Evolutionary conservation across 805 yeast genomes (phyloP), one percentile per base, ranked within the genome.

Genomic region (Ogataea naganishii): DNA sequence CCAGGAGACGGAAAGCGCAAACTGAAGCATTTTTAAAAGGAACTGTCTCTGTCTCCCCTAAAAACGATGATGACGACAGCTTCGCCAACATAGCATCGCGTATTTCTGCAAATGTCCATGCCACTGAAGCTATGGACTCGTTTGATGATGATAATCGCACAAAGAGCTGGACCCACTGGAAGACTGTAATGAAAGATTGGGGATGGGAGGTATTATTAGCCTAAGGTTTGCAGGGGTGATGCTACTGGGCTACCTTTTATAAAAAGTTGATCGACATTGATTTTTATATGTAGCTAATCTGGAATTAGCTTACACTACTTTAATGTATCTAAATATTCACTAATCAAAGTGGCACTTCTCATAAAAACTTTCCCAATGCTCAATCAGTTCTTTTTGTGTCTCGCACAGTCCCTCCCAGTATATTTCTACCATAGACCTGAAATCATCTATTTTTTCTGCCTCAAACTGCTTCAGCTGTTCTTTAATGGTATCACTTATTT

Each of bases 401-500:
- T 92, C 98, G 32, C 88, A 81, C 15, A 92, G 72, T 30, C 92
- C 75, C 53, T 92, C 97, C 49, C 94, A 69, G 46, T 77, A 88
- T 9, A 89, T 79, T 55, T 92, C 98, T 30, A 89, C 82, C 38
- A 86, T 72, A 46, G 82, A 82, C 49, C 95, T 72, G 56, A 89
- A 85, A 44, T 88, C 97, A 22, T 71, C 75, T 20, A 84, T 69
- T 44, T 78, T 81, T 34, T 80, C 89, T 25, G 63, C 60, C 48
- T 85, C 95, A 49, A 88, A 84, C 20, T 55, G 61, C 12, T 61
- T 66, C 17, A 89, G 56, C 44, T 92, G 95, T 23, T 53, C 51
- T 47, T 73, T 80, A 31, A 89, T 82, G 4, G 69, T 72, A 12
- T 64, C 68, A 30, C 80, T 75, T 21, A 85, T 69, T 13, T 62